Conservation (phyloP, 2,329 filamentous ascomycete species). For the Dothistroma pini region DNA sequence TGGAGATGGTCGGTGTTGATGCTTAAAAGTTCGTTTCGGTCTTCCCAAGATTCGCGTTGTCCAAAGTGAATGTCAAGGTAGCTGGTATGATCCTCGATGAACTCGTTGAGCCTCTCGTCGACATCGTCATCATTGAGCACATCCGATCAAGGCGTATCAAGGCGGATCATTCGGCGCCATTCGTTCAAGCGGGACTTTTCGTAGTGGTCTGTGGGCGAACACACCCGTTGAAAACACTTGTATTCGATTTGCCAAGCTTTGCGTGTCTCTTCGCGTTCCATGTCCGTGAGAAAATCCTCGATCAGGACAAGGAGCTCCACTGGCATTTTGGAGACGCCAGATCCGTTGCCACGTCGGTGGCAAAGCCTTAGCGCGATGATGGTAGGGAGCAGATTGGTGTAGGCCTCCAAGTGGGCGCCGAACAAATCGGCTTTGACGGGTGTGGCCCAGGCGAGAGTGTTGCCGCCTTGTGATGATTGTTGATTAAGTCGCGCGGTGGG, state of each 20-base stretch:
- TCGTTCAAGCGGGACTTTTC: neutral
- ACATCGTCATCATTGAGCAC: neutral
- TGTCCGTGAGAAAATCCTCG: slow-evolving; percentile 10
- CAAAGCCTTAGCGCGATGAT: slow-evolving; percentile 19
- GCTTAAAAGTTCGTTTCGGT: neutral
- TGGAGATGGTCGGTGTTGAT: neutral
- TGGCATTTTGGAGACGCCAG: slow-evolving; percentile 21
- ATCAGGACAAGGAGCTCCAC: slow-evolving; percentile 17
- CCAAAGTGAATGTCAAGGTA: neutral
- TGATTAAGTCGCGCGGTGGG: neutral
- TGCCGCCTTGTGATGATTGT: no score
- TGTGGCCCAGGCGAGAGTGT: slow-evolving; percentile 11
- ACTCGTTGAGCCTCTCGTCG: neutral
- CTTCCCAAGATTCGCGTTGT: neutral
- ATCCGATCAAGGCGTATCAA: neutral
- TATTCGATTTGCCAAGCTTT: slow-evolving; percentile 4
- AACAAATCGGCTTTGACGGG: slow-evolving; percentile 14
- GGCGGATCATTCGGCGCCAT: neutral
- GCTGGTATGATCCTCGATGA: neutral
- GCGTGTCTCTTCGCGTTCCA: neutral
- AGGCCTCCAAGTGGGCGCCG: slow-evolving; percentile 9
- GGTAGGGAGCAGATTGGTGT: slow-evolving; percentile 6
- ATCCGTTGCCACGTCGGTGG: slow-evolving; percentile 18
- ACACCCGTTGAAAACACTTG: slow-evolving; percentile 2
- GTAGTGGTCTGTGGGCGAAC: slow-evolving; percentile 4